Evolutionary conservation across 2,329 filamentous ascomycete genomes (phyloP).

Genomic region (Hypoxylon rubiginosum): DNA sequence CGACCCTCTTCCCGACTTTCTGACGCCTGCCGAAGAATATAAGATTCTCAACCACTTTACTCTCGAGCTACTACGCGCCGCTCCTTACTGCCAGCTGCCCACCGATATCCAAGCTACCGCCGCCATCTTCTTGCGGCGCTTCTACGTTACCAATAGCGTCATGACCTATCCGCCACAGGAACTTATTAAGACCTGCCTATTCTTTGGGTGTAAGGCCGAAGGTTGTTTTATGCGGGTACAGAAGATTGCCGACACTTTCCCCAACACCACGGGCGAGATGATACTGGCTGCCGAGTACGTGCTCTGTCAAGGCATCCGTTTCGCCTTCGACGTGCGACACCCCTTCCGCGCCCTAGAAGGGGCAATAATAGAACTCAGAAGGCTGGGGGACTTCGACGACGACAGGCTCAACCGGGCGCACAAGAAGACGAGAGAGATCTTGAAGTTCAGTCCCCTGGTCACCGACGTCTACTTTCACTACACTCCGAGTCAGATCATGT

Average conservation of each 20-base stretch:
- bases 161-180: slow-evolving; percentile 96
- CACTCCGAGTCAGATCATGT: slow-evolving; percentile 93
- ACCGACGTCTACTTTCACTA: slow-evolving; percentile 98
- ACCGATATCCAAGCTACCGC: slow-evolving; percentile 77
- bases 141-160: slow-evolving; percentile 94
- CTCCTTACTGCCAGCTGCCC: slow-evolving; percentile 65
- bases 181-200: slow-evolving; percentile 90
- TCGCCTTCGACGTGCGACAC: slow-evolving; percentile 93
- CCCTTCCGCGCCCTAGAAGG: slow-evolving; percentile 91
- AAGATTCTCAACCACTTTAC: slow-evolving; percentile 84
- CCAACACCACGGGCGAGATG: slow-evolving; percentile 80
- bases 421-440: slow-evolving; percentile 76
- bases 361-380: slow-evolving; percentile 83
- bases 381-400: slow-evolving; percentile 73
- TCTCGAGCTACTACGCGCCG: slow-evolving; percentile 69
- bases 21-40: slow-evolving; percentile 86
- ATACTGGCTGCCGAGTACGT: slow-evolving; percentile 93
- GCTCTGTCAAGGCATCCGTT: slow-evolving; percentile 90
- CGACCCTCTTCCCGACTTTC: slow-evolving; percentile 76
- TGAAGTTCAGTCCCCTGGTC: slow-evolving; percentile 84
- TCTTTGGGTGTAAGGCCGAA: slow-evolving; percentile 94
- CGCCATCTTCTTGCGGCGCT: slow-evolving; percentile 90
- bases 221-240: slow-evolving; percentile 77
- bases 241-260: slow-evolving; percentile 77
- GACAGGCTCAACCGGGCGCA: slow-evolving; percentile 73